phyloP scores from a whole-genome alignment of 331 rosid genomes.

The Pyrus hybrid region DNA sequence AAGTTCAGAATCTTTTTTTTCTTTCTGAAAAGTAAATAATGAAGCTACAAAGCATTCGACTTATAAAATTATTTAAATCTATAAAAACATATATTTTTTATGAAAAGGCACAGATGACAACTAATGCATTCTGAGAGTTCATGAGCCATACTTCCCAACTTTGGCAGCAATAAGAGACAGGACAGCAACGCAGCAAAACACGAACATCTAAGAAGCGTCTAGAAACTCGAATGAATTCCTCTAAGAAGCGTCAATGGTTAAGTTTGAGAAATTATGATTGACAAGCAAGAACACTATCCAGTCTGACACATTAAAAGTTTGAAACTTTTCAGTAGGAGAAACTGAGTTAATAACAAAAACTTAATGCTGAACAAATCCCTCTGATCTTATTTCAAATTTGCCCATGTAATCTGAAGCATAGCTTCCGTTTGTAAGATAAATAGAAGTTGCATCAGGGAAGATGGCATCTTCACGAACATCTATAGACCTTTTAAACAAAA shows the following conservation, averaged over 20 bases:
- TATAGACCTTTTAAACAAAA: neutral
- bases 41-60: neutral
- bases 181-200: neutral
- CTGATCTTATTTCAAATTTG: neutral
- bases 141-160: neutral
- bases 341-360: neutral
- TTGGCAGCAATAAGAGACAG: neutral
- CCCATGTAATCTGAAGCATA: neutral
- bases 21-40: neutral
- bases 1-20: neutral
- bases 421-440: neutral
- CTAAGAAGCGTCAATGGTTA: neutral
- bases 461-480: neutral
- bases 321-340: neutral
- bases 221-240: neutral
- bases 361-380: neutral
- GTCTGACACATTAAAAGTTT: neutral
- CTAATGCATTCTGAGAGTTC: neutral
- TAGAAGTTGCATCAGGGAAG: neutral
- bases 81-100: neutral
- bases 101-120: neutral
- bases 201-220: too few relatives aligned
- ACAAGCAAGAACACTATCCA: neutral
- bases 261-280: neutral
- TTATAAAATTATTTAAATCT: too few relatives aligned